phyloP scores from a whole-genome alignment of 164 flowering plant genomes.

The Akebia trifoliata region DNA sequence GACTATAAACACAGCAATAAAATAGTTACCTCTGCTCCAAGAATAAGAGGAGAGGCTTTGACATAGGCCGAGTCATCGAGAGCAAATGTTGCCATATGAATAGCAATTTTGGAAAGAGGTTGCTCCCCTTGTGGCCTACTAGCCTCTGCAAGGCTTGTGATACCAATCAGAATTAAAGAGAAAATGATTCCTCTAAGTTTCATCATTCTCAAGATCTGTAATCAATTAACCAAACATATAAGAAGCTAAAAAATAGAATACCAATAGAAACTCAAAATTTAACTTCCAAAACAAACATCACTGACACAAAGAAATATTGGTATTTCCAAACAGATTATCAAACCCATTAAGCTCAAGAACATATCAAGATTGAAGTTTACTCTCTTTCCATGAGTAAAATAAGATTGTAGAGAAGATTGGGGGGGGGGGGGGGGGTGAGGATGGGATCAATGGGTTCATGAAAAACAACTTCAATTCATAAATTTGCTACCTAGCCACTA shows the following conservation, averaged over 20 bases:
- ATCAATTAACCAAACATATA: conserved; percentile 5
- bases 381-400: too few species aligned
- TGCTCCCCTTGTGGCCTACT: too few species aligned
- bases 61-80: conserved; percentile 34
- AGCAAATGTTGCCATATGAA: conserved; percentile 29
- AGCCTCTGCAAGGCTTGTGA: too few species aligned
- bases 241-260: background rate
- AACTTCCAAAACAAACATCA: background rate
- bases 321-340: background rate
- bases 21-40: conserved; percentile 51
- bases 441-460: too few species aligned
- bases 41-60: conserved; percentile 41
- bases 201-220: conserved; percentile 23
- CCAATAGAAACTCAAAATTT: background rate
- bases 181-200: conserved; percentile 14
- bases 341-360: background rate
- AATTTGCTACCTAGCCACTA: too few species aligned
- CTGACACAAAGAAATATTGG: background rate
- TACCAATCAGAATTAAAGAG: conserved; percentile 23
- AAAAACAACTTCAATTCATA: too few species aligned
- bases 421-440: too few species aligned
- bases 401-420: too few species aligned
- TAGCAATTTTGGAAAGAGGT: conserved; percentile 57
- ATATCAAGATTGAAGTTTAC: background rate
- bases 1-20: too few species aligned